A percentile compares a stretch with the other conserved stretches of the same genome.
phyloP scores from a whole-genome alignment of 225 moss, liverwort and hornwort species.

The Physcomitrium patens region DNA sequence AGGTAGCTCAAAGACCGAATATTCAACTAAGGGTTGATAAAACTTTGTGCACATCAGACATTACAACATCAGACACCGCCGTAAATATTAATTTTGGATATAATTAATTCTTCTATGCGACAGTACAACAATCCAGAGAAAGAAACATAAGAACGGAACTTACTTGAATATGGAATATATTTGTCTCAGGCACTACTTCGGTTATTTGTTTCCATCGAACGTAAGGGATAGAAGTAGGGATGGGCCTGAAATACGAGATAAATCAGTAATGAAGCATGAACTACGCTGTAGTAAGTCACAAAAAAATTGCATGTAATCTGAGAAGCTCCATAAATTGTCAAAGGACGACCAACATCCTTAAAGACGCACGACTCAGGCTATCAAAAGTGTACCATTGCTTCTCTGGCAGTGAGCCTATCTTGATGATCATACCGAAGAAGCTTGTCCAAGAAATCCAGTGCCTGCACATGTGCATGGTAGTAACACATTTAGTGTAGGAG shows the following conservation, averaged over 20 bases:
- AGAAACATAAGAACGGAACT: background rate
- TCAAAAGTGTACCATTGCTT: constrained; percentile 47
- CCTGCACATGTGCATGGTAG: constrained; percentile 29
- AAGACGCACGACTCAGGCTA: background rate
- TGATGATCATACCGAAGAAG: constrained; percentile 61
- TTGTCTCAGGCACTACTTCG: constrained; percentile 55
- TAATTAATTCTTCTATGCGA: background rate
- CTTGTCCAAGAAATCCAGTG: constrained; percentile 63
- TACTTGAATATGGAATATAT: constrained; percentile 18
- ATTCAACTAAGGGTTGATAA: background rate
- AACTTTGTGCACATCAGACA: background rate
- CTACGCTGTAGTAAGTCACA: background rate
- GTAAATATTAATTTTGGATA: background rate
- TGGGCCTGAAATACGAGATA: constrained; percentile 62
- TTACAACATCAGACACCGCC: background rate
- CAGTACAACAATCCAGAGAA: background rate
- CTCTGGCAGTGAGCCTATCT: constrained; percentile 60
- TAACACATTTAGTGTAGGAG: background rate
- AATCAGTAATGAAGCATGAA: background rate
- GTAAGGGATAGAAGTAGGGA: constrained; percentile 90
- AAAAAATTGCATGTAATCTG: background rate
- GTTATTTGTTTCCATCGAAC: constrained; percentile 75
- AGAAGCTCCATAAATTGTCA: background rate
- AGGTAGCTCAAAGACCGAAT: too few species aligned
- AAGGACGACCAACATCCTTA: background rate